phyloP scores from a whole-genome alignment of 768 basidiomycete species.

The Trametes maxima region DNA sequence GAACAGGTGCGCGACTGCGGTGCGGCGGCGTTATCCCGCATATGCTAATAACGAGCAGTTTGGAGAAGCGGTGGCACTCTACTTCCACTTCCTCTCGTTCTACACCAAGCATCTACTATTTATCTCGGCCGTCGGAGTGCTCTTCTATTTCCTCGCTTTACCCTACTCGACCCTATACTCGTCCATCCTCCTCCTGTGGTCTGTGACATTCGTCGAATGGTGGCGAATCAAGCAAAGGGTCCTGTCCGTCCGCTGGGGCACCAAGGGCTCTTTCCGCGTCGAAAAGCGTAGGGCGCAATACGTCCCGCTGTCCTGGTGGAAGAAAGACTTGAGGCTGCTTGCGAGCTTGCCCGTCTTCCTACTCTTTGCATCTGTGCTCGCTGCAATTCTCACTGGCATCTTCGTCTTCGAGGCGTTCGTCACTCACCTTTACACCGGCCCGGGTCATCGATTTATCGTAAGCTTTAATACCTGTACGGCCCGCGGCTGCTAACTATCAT shows the following conservation, averaged over 20 bases:
- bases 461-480: constrained; percentile 34
- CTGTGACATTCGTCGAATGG: constrained; percentile 83
- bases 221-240: constrained; percentile 89
- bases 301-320: constrained; percentile 63
- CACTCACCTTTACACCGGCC: constrained; percentile 84
- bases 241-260: constrained; percentile 82
- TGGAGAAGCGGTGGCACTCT: constrained; percentile 81
- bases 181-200: constrained; percentile 77
- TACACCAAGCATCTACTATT: constrained; percentile 82
- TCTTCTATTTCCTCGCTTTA: constrained; percentile 69
- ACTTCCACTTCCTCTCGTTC: constrained; percentile 85
- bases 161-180: constrained; percentile 83
- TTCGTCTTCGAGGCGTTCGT: constrained; percentile 92
- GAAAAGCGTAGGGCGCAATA: constrained; percentile 72
- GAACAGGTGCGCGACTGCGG: constrained; percentile 54
- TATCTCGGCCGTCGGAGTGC: constrained; percentile 69
- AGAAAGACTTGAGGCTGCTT: constrained; percentile 65
- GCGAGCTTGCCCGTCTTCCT: constrained; percentile 73
- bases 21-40: background rate
- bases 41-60: constrained; percentile 48
- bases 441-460: constrained; percentile 78
- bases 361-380: constrained; percentile 70
- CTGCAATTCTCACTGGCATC: constrained; percentile 73
- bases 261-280: constrained; percentile 73
- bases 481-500: background rate